Evolutionary conservation across 2,329 filamentous ascomycete species (phyloP).

Genomic region (Sarocladium brachiariae): DNA sequence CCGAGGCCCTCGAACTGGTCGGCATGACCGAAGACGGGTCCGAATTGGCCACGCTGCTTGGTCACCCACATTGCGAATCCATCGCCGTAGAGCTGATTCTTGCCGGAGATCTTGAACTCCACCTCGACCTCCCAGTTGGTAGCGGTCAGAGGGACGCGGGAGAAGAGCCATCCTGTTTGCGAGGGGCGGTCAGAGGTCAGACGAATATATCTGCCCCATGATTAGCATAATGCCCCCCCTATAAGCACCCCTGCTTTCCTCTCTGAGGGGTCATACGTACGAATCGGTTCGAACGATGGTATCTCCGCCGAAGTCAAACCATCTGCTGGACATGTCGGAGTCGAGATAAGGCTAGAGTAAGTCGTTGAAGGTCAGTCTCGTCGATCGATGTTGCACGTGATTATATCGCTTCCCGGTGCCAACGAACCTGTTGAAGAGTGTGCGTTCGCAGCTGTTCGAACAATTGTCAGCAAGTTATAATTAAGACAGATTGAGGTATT

Average conservation of each 20-base stretch:
- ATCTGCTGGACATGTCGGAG: constrained; percentile 95
- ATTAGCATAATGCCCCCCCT: neutral
- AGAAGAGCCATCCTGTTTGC: constrained; percentile 89
- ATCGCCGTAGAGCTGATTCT: constrained; percentile 86
- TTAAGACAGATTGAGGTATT: neutral
- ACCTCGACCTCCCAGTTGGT: constrained; percentile 99
- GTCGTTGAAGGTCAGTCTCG: constrained; percentile 14
- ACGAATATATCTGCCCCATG: constrained; percentile 69
- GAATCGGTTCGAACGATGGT: constrained; percentile 71
- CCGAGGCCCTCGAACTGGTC: constrained; percentile 92
- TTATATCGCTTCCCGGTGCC: constrained; percentile 11
- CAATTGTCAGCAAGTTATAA: constrained; percentile 15
- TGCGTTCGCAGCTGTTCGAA: constrained; percentile 71
- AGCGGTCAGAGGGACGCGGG: constrained; percentile 85
- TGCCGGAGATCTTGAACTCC: constrained; percentile 89
- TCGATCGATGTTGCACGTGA: constrained; percentile 15
- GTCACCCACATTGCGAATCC: constrained; percentile 98
- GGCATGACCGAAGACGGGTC: constrained; percentile 78
- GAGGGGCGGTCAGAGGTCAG: constrained; percentile 86
- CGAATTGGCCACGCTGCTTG: constrained; percentile 75
- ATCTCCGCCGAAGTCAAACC: constrained; percentile 98
- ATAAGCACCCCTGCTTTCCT: neutral
- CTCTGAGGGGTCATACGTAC: constrained; percentile 37
- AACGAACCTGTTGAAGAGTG: constrained; percentile 68
- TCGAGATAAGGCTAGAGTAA: constrained; percentile 79